Evolutionary conservation across 202 grass and related monocot species (phyloP), one percentile per base, ranked within the genome.

Genomic region (Zoysia matrella): DNA sequence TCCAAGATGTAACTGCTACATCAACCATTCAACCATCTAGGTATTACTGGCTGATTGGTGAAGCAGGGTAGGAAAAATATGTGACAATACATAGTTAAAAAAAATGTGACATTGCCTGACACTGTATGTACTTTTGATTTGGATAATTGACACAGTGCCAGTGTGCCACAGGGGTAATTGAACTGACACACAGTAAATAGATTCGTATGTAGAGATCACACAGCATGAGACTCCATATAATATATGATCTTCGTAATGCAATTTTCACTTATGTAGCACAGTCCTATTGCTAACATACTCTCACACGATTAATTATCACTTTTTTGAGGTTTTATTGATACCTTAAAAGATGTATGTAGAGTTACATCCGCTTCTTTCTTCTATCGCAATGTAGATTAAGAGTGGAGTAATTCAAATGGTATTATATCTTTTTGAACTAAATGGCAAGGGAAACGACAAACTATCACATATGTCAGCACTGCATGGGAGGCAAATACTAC

Each of bases 301-400:
- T 60, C 22, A 30, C 45, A 52, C 71, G 49, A 16, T 60, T 74
- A 55, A 43, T 58, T 71, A 65, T 65, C 11, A 52, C 11, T 48
- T 80, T 45, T 30, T 30, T 3, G 14, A 15, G 65, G 65, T 14
- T 69, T 7, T 8, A 18, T 1, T 60, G 60, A 22, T 72, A 18
- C 22, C 14, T 61, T 61, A 77, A 76, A 56, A 6, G 36, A 11
- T 48, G 5, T 2, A 47, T 52, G 54, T 30, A 30, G 8, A 48
- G 61, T 72, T 61, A 40, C 18, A 39, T 62, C 52, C 11, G 30
- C 46, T 60, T 85, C 10, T 30, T 81, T 40, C 2, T 57, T 73
- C 76, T n/a, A n/a, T 72, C 65, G 50, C 43, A 84, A 71, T 51
- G 51, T 76, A 76, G 42, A 30, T 30, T 30, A 30, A 30, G 22